Evolutionary conservation across 1,284 basidiomycete genomes (phyloP).

Genomic region (Apiotrichum gamsii): DNA sequence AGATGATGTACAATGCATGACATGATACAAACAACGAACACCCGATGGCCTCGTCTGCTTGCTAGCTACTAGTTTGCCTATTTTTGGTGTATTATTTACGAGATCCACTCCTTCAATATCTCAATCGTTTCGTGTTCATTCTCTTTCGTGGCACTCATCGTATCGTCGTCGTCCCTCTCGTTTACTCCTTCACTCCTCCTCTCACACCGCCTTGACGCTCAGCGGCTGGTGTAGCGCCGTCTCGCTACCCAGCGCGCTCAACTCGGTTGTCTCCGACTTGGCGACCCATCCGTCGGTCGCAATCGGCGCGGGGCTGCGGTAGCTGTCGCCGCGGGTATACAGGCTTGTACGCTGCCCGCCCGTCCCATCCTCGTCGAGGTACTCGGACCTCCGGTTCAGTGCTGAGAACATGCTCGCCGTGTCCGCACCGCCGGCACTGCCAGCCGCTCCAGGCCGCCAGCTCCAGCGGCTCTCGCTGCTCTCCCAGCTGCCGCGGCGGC

Average conservation of each 20-base stretch:
- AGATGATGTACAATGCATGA: constrained; percentile 13
- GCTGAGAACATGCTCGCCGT: constrained; percentile 1
- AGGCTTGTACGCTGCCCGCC: constrained; percentile 4
- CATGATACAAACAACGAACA: constrained; percentile 11
- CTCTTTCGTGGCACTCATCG: not conserved
- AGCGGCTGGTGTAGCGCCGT: constrained; percentile 7
- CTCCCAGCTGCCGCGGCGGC: constrained; percentile 32
- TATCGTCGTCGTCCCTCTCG: not conserved
- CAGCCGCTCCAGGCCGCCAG: constrained; percentile 19
- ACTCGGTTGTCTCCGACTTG: constrained; percentile 4
- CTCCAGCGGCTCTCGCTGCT: constrained; percentile 39
- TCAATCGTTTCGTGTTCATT: no score
- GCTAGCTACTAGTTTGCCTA: no score
- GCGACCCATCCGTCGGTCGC: constrained; percentile 2
- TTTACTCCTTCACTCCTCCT: no score
- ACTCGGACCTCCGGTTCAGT: constrained; percentile 5
- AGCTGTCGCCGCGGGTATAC: constrained; percentile 14
- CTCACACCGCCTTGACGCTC: constrained; percentile 2
- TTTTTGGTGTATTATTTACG: no score
- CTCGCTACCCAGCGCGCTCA: not conserved
- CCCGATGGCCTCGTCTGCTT: no score
- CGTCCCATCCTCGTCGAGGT: not conserved
- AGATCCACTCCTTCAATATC: no score
- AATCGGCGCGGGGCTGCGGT: constrained; percentile 11
- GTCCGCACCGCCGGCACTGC: not conserved